phyloP scores from a whole-genome alignment of 2,329 filamentous ascomycete species.

The Colletotrichum sp. region DNA sequence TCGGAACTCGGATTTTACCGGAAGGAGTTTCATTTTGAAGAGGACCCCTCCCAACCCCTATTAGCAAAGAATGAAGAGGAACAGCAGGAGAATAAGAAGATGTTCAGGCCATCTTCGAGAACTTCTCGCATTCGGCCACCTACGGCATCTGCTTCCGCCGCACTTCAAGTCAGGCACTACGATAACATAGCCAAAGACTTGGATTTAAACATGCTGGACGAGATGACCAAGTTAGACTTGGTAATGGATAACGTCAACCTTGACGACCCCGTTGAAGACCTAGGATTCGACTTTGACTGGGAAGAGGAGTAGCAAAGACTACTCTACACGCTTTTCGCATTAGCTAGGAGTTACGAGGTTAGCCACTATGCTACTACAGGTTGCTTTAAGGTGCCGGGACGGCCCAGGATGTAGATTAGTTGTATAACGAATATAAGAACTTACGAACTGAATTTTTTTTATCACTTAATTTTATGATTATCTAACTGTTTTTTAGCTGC shows the following conservation, averaged over 20 bases:
- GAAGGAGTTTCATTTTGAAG: constrained; percentile 51
- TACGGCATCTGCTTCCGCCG: background rate
- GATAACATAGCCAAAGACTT: background rate
- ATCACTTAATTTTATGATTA: background rate
- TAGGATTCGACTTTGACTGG: background rate
- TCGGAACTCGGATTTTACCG: constrained; percentile 49
- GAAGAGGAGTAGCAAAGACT: background rate
- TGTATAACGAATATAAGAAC: background rate
- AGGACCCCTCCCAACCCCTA: constrained; percentile 48
- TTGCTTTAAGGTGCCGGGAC: background rate
- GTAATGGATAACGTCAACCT: background rate
- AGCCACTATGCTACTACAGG: background rate
- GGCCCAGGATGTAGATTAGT: background rate
- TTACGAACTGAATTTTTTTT: background rate
- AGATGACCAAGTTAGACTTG: background rate
- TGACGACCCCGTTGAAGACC: background rate
- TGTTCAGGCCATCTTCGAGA: constrained; percentile 2
- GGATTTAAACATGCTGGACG: background rate
- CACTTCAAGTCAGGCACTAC: background rate
- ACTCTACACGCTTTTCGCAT: background rate
- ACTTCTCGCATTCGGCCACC: constrained; percentile 13
- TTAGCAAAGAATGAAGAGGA: constrained; percentile 44
- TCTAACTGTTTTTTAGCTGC: background rate
- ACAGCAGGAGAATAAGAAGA: constrained; percentile 47
- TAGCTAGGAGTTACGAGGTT: background rate